Percentiles rank a stretch among this genome's conserved stretches.
phyloP scores from a whole-genome alignment of 1,284 basidiomycete genomes.

The Ceraceosorus guamensis region DNA sequence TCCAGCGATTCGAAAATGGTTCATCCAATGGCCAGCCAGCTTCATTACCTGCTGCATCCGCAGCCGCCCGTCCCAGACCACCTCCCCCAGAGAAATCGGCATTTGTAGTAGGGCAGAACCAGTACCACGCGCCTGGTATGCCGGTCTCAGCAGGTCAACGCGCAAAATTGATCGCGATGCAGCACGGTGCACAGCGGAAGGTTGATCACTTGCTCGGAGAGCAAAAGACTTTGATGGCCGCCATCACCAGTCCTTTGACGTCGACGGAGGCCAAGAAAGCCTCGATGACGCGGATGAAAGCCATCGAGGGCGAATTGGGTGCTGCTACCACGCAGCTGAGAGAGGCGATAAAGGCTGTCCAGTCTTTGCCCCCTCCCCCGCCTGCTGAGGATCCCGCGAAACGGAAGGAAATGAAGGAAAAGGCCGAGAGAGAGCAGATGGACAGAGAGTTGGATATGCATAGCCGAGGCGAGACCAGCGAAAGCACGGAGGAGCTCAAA shows the following conservation, averaged over 20 bases:
- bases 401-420: conserved; percentile 59
- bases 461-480: conserved; percentile 52
- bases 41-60: conserved; percentile 67
- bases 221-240: conserved; percentile 75
- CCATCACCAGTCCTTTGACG: conserved; percentile 59
- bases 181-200: conserved; percentile 61
- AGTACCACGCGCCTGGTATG: conserved; percentile 19
- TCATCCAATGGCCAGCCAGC: conserved; percentile 65
- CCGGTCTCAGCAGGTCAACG: background rate
- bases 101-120: conserved; percentile 39
- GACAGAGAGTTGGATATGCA: conserved; percentile 52
- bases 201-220: conserved; percentile 79
- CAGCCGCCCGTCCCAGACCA: conserved; percentile 54
- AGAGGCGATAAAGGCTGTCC: conserved; percentile 30
- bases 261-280: conserved; percentile 68
- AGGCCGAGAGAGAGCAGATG: conserved; percentile 68
- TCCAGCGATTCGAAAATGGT: conserved; percentile 42
- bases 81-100: conserved; percentile 17
- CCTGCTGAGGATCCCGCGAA: conserved; percentile 46
- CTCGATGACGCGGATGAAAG: conserved; percentile 69
- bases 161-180: conserved; percentile 51
- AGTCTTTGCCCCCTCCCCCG: conserved; percentile 45
- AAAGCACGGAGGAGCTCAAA: conserved; percentile 64
- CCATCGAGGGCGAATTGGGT: conserved; percentile 73
- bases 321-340: conserved; percentile 49